Evolutionary conservation across 1,284 basidiomycete genomes (phyloP), one percentile per base, ranked within the genome.

Genomic region (Leccinum glutinopallens): DNA sequence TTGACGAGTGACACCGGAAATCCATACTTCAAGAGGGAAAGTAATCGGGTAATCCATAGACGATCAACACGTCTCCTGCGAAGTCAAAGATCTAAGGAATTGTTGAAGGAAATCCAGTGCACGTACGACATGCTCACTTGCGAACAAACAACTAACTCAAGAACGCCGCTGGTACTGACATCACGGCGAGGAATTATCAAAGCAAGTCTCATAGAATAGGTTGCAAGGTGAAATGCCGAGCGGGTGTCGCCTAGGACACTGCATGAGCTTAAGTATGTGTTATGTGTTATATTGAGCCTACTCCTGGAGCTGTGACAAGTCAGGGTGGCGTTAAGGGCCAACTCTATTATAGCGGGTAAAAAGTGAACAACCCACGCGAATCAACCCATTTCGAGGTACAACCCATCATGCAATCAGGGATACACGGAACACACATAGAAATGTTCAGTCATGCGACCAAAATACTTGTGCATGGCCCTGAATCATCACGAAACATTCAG

Each of bases 1-100:
- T 25, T n/a, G 35, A 25, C 5, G 0, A 39, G 51, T 6, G 17
- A 19, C 15, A 25, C 12, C 5, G 22, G 22, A 29, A 22, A 17
- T 29, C 55, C 60, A 29, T 57, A 66, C 67, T 37, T 68, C 67
- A 33, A 55, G 59, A 22, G 63, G 41, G 19, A 68, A 56, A 5
- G 67, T 68, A 17, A 67, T 55, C 9, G 68, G 10, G 41, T 65
- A 68, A 53, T 67, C 66, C n/a, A 25, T 64, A 64, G 3, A 59
- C 5, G 17, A 67, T 55, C 33, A 67, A 37, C 32, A 43, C 19
- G 2, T 25, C 32, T 3, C 61, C 61, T 7, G 43, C 25, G 25
- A 58, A 39, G 10, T 12, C 37, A 13, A 58, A 6, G 37, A 58
- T 29, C 37, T 58, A 41, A 2, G 9, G 19, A n/a, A 1, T 9